Conservation (phyloP, 352 stramenopile species). For the Phytophthora hibernalis region DNA sequence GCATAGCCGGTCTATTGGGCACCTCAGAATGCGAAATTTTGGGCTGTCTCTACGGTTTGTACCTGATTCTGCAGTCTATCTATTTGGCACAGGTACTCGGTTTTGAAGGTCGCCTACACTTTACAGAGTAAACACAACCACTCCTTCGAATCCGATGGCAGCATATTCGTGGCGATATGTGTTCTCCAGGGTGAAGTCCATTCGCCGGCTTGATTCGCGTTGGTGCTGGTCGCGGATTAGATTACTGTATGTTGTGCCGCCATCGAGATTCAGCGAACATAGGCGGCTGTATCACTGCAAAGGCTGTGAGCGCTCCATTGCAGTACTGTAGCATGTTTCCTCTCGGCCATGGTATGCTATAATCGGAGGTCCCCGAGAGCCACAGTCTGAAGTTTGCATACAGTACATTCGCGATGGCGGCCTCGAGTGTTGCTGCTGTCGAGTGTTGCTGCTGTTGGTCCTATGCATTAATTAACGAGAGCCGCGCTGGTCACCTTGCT, state of each 20-base stretch:
- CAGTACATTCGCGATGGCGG: no score
- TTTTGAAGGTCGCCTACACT: not conserved
- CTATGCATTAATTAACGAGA: not conserved
- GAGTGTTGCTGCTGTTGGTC: no score
- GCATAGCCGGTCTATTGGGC: slow-evolving; percentile 6
- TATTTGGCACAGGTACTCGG: slow-evolving; percentile 2
- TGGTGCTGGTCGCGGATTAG: not conserved
- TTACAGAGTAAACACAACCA: not conserved
- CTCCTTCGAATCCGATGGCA: not conserved
- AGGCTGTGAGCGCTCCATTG: not conserved
- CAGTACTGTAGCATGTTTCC: not conserved
- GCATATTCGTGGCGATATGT: not conserved
- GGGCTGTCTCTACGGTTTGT: slow-evolving; percentile 5
- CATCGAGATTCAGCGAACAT: not conserved
- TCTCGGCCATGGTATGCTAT: not conserved
- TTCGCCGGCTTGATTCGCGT: not conserved
- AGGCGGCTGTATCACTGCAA: not conserved
- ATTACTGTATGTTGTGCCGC: not conserved
- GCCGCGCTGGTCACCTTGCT: slow-evolving; percentile 2
- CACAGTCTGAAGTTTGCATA: not conserved
- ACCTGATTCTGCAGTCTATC: not conserved
- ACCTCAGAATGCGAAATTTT: slow-evolving; percentile 25
- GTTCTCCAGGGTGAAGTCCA: not conserved
- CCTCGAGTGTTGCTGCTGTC: no score
- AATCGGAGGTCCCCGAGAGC: no score